Evolutionary conservation across 768 basidiomycete genomes (phyloP).

Genomic region (Rhizopogon vinicolor): DNA sequence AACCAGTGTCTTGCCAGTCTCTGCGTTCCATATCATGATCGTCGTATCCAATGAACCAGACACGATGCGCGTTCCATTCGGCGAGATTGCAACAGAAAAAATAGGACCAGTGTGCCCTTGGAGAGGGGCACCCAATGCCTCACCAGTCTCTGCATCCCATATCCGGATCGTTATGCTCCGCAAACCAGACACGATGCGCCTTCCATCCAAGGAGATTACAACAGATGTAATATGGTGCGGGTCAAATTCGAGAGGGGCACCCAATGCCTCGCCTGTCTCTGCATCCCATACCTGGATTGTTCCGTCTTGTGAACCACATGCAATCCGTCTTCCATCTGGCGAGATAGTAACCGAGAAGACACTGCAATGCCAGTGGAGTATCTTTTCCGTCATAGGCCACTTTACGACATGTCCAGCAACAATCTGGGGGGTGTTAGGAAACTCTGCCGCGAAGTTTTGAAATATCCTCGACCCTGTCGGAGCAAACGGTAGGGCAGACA

Average conservation of each 20-base stretch:
- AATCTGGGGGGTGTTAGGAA: background rate
- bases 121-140: background rate
- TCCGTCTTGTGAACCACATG: constrained; percentile 2
- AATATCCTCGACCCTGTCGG: background rate
- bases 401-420: background rate
- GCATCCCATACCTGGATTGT: constrained; percentile 11
- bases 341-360: constrained; percentile 7
- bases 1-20: background rate
- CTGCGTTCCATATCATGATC: constrained; percentile 65
- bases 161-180: too few relatives aligned
- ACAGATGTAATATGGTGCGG: too few relatives aligned
- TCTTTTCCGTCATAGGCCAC: background rate
- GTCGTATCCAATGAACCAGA: constrained; percentile 80
- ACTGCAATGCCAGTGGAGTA: background rate
- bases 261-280: background rate
- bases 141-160: too few relatives aligned
- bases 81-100: constrained; percentile 38
- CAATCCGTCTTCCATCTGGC: constrained; percentile 8
- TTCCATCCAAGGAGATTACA: too few relatives aligned
- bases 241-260: too few relatives aligned
- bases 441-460: background rate
- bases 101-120: background rate
- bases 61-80: constrained; percentile 82
- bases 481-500: background rate
- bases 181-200: too few relatives aligned